Percentiles rank a stretch among this genome's conserved stretches.
These are phyloP conservation scores for Ilyonectria sp. DNA, from an alignment of 2,329 filamentous ascomycete genomes.

Conservation along the genomic window DNA sequence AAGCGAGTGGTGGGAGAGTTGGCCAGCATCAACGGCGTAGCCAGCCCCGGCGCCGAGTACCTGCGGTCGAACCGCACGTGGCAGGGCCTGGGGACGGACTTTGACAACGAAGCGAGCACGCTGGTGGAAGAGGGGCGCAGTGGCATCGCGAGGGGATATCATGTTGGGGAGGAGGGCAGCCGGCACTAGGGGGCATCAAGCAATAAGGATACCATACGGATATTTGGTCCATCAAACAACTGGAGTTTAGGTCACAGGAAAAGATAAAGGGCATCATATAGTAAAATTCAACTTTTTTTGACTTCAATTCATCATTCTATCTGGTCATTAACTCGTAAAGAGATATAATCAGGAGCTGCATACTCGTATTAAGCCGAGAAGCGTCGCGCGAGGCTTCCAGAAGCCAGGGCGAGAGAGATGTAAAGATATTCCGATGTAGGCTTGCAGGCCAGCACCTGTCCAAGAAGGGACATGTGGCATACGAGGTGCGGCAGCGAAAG, in stretches of 20 bases:
- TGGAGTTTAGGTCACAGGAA: conserved; percentile 7
- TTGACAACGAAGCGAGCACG: conserved; percentile 73
- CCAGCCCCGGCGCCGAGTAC: conserved; percentile 94
- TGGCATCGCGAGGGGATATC: conserved; percentile 92
- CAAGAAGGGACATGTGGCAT: conserved; percentile 3
- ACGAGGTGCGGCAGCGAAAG: not conserved
- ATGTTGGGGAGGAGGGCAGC: conserved; percentile 70
- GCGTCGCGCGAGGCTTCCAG: not conserved
- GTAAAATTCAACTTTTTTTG: not conserved
- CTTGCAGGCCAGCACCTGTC: not conserved
- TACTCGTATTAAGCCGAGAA: not conserved
- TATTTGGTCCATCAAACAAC: not conserved
- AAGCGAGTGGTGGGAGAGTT: conserved; percentile 76
- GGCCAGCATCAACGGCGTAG: conserved; percentile 84
- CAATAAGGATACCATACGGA: not conserved
- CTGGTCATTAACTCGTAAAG: not conserved
- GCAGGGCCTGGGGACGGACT: conserved; percentile 93
- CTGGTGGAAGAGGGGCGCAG: conserved; percentile 87
- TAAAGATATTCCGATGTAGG: not conserved
- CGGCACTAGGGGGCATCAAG: conserved; percentile 45
- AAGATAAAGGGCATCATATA: not conserved
- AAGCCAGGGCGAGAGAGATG: not conserved
- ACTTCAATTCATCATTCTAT: not conserved
- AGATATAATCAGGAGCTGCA: not conserved
- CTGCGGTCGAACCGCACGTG: conserved; percentile 87